Evolutionary conservation across 2,329 filamentous ascomycete genomes (phyloP).

Genomic region (Scytalidium lignicola): DNA sequence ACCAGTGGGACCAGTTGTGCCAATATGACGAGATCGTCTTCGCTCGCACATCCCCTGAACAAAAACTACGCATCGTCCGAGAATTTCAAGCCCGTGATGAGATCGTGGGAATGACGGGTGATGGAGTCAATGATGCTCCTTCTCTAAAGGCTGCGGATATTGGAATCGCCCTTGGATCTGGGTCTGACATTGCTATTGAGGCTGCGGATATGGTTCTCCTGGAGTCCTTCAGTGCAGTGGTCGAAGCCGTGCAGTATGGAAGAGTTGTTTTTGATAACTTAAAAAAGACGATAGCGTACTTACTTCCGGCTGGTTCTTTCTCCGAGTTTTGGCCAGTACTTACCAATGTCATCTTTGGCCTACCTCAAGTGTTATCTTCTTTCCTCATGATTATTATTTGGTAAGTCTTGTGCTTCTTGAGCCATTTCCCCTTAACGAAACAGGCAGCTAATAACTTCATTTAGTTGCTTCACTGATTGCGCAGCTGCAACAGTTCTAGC

Average conservation of each 20-base stretch:
- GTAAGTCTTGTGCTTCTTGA: slow-evolving; percentile 30
- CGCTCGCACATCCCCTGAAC: slow-evolving; percentile 69
- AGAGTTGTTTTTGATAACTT: slow-evolving; percentile 74
- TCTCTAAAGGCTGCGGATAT: slow-evolving; percentile 52
- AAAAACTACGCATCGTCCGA: slow-evolving; percentile 74
- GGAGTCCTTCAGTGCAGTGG: slow-evolving; percentile 66
- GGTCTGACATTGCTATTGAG: slow-evolving; percentile 57
- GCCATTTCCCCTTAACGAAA: no score
- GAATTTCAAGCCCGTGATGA: slow-evolving; percentile 61
- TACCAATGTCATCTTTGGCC: slow-evolving; percentile 56
- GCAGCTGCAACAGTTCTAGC: slow-evolving; percentile 67
- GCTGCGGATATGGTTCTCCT: slow-evolving; percentile 58
- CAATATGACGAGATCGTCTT: slow-evolving; percentile 71
- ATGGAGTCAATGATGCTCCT: slow-evolving; percentile 43
- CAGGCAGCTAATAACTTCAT: slow-evolving; percentile 4
- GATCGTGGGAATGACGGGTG: slow-evolving; percentile 48
- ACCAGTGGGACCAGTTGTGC: slow-evolving; percentile 63
- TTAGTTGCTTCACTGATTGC: slow-evolving; percentile 70
- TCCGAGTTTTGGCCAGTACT: slow-evolving; percentile 59
- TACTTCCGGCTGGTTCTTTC: slow-evolving; percentile 55
- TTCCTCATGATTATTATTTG: slow-evolving; percentile 46
- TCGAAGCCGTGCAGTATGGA: slow-evolving; percentile 67
- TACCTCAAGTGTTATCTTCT: slow-evolving; percentile 54
- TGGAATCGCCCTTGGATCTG: slow-evolving; percentile 53
- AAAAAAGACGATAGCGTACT: slow-evolving; percentile 63